A percentile compares a stretch with the other conserved stretches of the same genome.
Conservation (phyloP, 805 yeast species). For the Maudiozyma serrabonitensis region DNA sequence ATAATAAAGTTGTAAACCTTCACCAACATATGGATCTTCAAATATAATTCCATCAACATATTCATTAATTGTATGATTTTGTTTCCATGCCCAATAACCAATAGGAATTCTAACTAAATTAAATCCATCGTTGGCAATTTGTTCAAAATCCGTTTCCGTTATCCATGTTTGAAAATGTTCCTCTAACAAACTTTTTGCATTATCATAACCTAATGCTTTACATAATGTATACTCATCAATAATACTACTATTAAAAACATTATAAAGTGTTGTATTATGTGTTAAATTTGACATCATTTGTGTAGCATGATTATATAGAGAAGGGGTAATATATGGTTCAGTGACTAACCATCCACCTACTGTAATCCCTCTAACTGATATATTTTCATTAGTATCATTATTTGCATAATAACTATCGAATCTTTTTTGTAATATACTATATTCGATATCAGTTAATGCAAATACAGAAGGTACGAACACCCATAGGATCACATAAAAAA, state of each 20-base stretch:
- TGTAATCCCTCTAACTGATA: slow-evolving; percentile 34
- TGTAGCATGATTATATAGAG: slow-evolving; percentile 34
- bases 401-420: slow-evolving; percentile 4
- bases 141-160: slow-evolving; percentile 46
- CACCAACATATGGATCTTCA: slow-evolving; percentile 55
- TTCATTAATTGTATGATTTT: slow-evolving; percentile 13
- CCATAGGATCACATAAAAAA: background rate
- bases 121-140: slow-evolving; percentile 44
- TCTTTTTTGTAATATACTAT: slow-evolving; percentile 2
- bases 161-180: slow-evolving; percentile 52
- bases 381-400: background rate
- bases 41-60: slow-evolving; percentile 17
- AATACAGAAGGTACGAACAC: background rate
- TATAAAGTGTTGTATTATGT: slow-evolving; percentile 15
- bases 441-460: background rate
- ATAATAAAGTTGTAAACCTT: slow-evolving; percentile 46
- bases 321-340: slow-evolving; percentile 64
- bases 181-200: slow-evolving; percentile 35
- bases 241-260: slow-evolving; percentile 22
- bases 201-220: slow-evolving; percentile 37
- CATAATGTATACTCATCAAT: slow-evolving; percentile 54
- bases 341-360: slow-evolving; percentile 68
- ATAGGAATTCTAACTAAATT: slow-evolving; percentile 69
- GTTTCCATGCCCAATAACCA: slow-evolving; percentile 72
- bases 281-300: slow-evolving; percentile 11